Conservation (phyloP, 805 yeast species). For the Zygosaccharomyces bisporus region DNA sequence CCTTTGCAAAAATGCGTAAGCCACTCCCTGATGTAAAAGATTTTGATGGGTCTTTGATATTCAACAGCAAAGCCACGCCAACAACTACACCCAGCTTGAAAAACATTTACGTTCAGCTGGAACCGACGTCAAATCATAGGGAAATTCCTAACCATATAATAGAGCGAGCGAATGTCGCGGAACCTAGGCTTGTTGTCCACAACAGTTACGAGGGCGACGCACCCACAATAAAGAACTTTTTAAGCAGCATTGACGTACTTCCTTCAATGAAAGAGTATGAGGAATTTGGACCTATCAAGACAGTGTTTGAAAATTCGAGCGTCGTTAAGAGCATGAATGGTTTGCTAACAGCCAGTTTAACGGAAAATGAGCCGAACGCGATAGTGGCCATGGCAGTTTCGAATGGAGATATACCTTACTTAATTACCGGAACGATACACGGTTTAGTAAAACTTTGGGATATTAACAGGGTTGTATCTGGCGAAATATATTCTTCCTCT, state of each 20-base stretch:
- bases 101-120: constrained; percentile 46
- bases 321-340: constrained; percentile 38
- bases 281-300: constrained; percentile 55
- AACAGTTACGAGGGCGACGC: constrained; percentile 69
- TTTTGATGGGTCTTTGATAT: constrained; percentile 36
- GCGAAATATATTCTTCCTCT: constrained; percentile 50
- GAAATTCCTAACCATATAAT: constrained; percentile 10
- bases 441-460: constrained; percentile 83
- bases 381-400: constrained; percentile 57
- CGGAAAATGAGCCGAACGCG: constrained; percentile 53
- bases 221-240: constrained; percentile 55
- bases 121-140: constrained; percentile 20
- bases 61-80: constrained; percentile 40
- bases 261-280: constrained; percentile 57
- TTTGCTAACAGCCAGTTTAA: constrained; percentile 55
- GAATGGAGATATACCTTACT: constrained; percentile 54
- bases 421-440: constrained; percentile 73
- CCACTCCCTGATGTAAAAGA: constrained; percentile 19
- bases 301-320: constrained; percentile 8
- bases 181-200: constrained; percentile 32
- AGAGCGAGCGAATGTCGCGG: constrained; percentile 17
- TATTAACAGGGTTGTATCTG: constrained; percentile 55
- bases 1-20: constrained; percentile 3
- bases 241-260: constrained; percentile 50
- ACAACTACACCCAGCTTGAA: constrained; percentile 40